Evolutionary conservation across 352 stramenopile species (phyloP), one percentile per base, ranked within the genome.

Genomic region (Stramenopiles sp.): DNA sequence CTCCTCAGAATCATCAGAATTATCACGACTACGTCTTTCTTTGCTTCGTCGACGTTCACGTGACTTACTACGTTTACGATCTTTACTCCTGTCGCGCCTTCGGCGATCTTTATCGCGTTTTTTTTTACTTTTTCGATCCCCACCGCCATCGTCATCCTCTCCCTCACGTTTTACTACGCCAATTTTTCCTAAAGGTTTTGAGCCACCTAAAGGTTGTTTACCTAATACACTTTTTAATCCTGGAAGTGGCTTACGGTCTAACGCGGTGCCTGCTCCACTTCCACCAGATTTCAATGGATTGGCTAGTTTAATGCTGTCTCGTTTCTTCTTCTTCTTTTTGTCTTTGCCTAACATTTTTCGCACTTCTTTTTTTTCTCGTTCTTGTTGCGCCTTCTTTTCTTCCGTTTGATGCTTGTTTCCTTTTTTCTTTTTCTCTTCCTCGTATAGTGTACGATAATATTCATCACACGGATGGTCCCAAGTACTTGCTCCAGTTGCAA

Each of bases 391-490:
- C 73, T 91, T 86, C 20, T 83, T 86, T 63, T 92, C 86, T 84
- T 92, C 80, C 0, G 30, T 13, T 0, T 33, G 30, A 27, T 65
- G 63, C 0, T 27, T 69, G 33, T 27, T 0, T 13, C 77, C 7
- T 43, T 85, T 85, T 43, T 84, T 86, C 74, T 89, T 91, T 86
- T 95, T 96, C 83, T 96, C 88, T 79, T 96, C 90, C 77, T 95
- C 89, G 84, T 96, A 96, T 33, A 96, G 76, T 63, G 91, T 94
- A 20, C 90, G 88, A 82, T 97, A 96, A 82, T 93, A 96, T 85
- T 95, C 91, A 82, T 97, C 92, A 80, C 91, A 96, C 0, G 92
- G 92, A 80, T 97, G 92, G 80, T 97, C 92, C 92, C 92, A 97
- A 38, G 91, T 96, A 82, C 87, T 94, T 83, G 96, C 89, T 0